Evolutionary conservation across 257 asterid species (phyloP).

Genomic region (Knoxia roxburghii): DNA sequence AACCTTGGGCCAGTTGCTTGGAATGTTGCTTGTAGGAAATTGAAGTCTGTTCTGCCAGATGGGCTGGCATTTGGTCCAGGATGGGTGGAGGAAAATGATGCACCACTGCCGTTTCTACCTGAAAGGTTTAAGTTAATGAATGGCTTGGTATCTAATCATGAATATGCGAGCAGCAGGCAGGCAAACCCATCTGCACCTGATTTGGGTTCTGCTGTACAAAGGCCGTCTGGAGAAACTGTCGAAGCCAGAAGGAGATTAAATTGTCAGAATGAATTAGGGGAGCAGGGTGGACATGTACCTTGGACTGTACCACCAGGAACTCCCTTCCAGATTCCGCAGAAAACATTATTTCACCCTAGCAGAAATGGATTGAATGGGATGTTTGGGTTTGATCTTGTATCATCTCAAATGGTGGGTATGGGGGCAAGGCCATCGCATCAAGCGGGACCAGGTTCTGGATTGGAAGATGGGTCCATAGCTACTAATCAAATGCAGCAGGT

Average conservation of each 20-base stretch:
- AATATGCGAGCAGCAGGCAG: slow-evolving; percentile 25
- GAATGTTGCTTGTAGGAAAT: slow-evolving; percentile 64
- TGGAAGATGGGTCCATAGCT: slow-evolving; percentile 17
- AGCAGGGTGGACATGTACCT: slow-evolving; percentile 25
- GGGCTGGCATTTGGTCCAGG: slow-evolving; percentile 83
- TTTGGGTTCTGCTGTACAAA: slow-evolving; percentile 24
- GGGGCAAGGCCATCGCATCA: slow-evolving; percentile 20
- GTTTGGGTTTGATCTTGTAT: slow-evolving; percentile 30
- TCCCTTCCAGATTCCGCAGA: slow-evolving; percentile 40
- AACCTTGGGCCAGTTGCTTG: slow-evolving; percentile 85
- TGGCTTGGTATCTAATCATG: slow-evolving; percentile 26
- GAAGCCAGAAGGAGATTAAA: slow-evolving; percentile 61
- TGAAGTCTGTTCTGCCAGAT: slow-evolving; percentile 48
- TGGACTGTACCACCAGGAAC: slow-evolving; percentile 23
- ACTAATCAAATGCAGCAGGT: slow-evolving; percentile 11
- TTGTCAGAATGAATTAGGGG: slow-evolving; percentile 42
- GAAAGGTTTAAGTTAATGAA: slow-evolving; percentile 39
- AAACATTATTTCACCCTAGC: slow-evolving; percentile 30
- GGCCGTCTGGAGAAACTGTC: slow-evolving; percentile 40
- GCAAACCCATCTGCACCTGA: slow-evolving; percentile 34
- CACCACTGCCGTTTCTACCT: slow-evolving; percentile 28
- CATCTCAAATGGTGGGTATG: slow-evolving; percentile 26
- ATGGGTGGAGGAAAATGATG: slow-evolving; percentile 75
- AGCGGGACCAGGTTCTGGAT: slow-evolving; percentile 25
- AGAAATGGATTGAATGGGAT: slow-evolving; percentile 50